These are phyloP conservation scores for Falciphora oryzae DNA, from an alignment of 2,329 filamentous ascomycete genomes.

Conservation along the genomic window DNA sequence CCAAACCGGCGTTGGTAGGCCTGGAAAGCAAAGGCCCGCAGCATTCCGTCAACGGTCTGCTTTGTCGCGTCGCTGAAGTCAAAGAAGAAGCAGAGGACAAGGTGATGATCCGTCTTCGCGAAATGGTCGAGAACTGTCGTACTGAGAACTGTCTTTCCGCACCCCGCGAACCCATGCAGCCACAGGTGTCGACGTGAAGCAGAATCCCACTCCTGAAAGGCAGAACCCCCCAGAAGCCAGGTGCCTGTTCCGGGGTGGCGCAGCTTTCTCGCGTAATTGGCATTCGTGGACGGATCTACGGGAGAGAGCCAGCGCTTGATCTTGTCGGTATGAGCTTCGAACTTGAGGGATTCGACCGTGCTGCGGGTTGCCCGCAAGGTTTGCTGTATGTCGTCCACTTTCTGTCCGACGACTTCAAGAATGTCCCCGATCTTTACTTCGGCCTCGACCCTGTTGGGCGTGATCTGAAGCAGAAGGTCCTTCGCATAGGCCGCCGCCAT, in stretches of 20 bases:
- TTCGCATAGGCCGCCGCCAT: slow-evolving; percentile 21
- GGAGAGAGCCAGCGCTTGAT: neutral
- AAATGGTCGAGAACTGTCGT: neutral
- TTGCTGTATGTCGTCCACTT: too few species aligned
- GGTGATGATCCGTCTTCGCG: too few species aligned
- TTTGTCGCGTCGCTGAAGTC: too few species aligned
- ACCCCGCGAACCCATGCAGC: neutral
- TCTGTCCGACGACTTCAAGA: too few species aligned
- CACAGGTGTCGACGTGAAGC: neutral
- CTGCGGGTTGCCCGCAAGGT: too few species aligned
- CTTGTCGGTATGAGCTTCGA: neutral
- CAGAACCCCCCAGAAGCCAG: neutral
- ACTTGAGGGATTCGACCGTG: too few species aligned
- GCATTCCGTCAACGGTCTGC: neutral
- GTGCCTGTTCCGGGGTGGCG: neutral
- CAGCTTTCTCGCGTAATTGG: neutral
- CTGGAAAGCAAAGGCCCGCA: neutral
- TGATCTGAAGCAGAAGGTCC: slow-evolving; percentile 2
- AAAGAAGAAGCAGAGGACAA: too few species aligned
- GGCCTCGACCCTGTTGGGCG: neutral
- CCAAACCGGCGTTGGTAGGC: neutral
- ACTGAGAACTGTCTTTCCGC: slow-evolving; percentile 2
- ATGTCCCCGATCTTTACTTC: neutral
- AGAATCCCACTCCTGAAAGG: slow-evolving; percentile 1
- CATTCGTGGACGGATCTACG: slow-evolving; percentile 1